Percentiles rank a stretch among this genome's conserved stretches.
Conservation (phyloP, 2,329 filamentous ascomycete species). For the Saccharata proteae region DNA sequence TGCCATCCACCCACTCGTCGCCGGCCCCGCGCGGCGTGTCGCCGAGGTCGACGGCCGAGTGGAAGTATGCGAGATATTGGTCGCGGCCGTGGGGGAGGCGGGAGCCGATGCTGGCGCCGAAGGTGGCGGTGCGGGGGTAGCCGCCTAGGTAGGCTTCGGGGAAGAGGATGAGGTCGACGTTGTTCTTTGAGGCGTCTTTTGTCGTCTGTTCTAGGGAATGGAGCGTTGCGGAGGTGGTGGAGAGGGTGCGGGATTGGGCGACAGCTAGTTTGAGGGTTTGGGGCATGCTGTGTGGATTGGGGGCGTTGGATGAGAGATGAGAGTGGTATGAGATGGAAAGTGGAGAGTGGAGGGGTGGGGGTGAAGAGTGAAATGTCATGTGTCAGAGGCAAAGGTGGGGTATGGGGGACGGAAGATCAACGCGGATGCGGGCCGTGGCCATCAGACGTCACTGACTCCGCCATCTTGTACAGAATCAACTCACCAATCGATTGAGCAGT, state of each 20-base stretch:
- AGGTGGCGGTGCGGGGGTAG: constrained; percentile 71
- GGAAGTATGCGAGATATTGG: constrained; percentile 72
- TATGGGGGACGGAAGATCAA: too few species aligned
- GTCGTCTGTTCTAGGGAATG: constrained; percentile 52
- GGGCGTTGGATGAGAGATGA: too few species aligned
- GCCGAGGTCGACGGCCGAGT: constrained; percentile 67
- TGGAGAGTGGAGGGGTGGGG: too few species aligned
- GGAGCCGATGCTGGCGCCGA: constrained; percentile 62
- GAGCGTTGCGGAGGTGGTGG: constrained; percentile 48
- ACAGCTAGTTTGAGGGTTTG: constrained; percentile 36
- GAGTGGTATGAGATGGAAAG: too few species aligned
- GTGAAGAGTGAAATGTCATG: too few species aligned
- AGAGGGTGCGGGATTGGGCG: constrained; percentile 36
- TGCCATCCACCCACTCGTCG: constrained; percentile 55
- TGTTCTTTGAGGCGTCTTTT: constrained; percentile 46
- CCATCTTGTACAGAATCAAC: too few species aligned
- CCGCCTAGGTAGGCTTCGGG: constrained; percentile 89
- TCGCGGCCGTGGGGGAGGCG: constrained; percentile 60
- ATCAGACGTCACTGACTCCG: too few species aligned
- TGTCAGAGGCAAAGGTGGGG: too few species aligned
- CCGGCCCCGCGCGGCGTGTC: constrained; percentile 63
- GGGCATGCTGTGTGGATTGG: constrained; percentile 30
- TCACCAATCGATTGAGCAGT: too few species aligned
- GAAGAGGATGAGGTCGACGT: constrained; percentile 64
- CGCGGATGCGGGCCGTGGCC: too few species aligned